These are phyloP conservation scores for Meyerozyma sp. DNA, from an alignment of 1,139 yeast species.

Conservation along the genomic window DNA sequence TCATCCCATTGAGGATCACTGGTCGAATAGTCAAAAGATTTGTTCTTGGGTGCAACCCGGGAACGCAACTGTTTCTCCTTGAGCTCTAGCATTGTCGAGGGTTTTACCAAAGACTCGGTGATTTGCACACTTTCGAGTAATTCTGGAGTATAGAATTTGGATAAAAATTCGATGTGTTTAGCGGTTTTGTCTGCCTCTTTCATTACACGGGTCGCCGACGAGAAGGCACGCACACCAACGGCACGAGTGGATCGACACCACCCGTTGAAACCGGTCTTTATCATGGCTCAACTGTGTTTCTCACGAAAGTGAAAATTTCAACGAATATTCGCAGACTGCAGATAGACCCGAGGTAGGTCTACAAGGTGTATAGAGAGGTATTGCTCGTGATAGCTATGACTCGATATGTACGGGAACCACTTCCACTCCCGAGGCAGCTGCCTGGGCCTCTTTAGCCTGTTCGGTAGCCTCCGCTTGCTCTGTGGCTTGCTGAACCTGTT, in stretches of 20 bases:
- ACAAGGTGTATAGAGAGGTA: not conserved
- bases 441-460: not conserved
- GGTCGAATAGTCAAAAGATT: conserved; percentile 24
- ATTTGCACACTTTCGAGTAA: conserved; percentile 74
- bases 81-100: conserved; percentile 39
- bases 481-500: conserved; percentile 2
- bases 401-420: not conserved
- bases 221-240: not conserved
- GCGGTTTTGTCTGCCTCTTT: conserved; percentile 13
- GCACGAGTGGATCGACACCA: not conserved
- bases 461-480: not conserved
- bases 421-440: not conserved
- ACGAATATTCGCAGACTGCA: not conserved
- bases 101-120: conserved; percentile 71
- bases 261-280: conserved; percentile 1
- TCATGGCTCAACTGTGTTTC: conserved; percentile 1
- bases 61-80: conserved; percentile 25
- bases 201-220: not conserved
- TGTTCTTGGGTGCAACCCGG: conserved; percentile 26
- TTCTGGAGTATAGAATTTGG: conserved; percentile 71
- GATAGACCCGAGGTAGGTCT: not conserved
- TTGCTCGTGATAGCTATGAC: not conserved
- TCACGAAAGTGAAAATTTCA: not conserved
- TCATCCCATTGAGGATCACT: conserved; percentile 44
- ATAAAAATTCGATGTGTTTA: conserved; percentile 54